phyloP scores from a whole-genome alignment of 768 basidiomycete species.

The Myochromella boudieri region DNA sequence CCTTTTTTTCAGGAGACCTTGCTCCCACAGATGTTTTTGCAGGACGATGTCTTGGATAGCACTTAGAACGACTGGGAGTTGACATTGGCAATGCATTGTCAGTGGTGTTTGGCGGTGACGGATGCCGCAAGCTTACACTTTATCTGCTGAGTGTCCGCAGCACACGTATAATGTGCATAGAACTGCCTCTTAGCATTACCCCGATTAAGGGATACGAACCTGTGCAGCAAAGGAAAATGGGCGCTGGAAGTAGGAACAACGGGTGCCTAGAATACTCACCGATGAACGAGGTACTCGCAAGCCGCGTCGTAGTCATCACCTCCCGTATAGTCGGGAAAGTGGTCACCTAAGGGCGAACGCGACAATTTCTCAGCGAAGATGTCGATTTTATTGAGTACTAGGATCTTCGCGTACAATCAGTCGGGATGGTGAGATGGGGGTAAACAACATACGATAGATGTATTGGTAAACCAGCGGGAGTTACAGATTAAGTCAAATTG shows the following conservation, averaged over 20 bases:
- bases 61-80: constrained; percentile 78
- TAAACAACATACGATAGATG: constrained; percentile 76
- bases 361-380: constrained; percentile 93
- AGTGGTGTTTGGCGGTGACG: background rate
- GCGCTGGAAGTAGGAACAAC: background rate
- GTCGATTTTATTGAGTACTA: constrained; percentile 97
- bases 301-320: constrained; percentile 89
- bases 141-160: constrained; percentile 91
- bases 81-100: too few relatives aligned
- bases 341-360: constrained; percentile 76
- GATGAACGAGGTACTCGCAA: constrained; percentile 69
- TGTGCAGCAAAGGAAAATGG: constrained; percentile 1
- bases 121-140: constrained; percentile 58
- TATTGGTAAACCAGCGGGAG: constrained; percentile 95
- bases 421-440: background rate
- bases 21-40: constrained; percentile 83
- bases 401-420: constrained; percentile 51
- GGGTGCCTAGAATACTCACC: constrained; percentile 25
- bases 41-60: constrained; percentile 89
- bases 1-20: constrained; percentile 80
- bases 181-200: constrained; percentile 85
- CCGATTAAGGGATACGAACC: constrained; percentile 89
- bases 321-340: constrained; percentile 90
- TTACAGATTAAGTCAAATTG: constrained; percentile 99
- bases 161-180: constrained; percentile 91